Evolutionary conservation across 2,329 filamentous ascomycete species (phyloP).

Genomic region (Pseudogymnoascus sp.): DNA sequence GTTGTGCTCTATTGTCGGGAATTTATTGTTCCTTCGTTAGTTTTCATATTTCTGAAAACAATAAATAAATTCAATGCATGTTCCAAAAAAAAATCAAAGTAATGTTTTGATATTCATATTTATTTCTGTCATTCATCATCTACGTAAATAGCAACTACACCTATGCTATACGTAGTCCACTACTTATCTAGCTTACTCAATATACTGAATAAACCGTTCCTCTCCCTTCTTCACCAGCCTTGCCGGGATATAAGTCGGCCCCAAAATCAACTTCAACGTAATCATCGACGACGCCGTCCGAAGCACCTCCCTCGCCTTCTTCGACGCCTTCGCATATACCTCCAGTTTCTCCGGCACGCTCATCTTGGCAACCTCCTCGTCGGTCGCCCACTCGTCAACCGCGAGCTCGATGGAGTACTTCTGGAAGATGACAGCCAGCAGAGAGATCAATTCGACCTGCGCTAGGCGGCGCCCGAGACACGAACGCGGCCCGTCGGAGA

Average conservation of each 20-base stretch:
- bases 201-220: slow-evolving; percentile 52
- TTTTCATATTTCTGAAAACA: background rate
- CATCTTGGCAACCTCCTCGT: slow-evolving; percentile 47
- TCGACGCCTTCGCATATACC: slow-evolving; percentile 54
- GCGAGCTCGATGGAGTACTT: slow-evolving; percentile 49
- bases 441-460: slow-evolving; percentile 49
- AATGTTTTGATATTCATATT: background rate
- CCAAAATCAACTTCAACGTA: slow-evolving; percentile 61
- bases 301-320: slow-evolving; percentile 44
- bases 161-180: background rate
- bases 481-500: slow-evolving; percentile 48
- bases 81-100: background rate
- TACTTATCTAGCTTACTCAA: slow-evolving; percentile 14
- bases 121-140: background rate
- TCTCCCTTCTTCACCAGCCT: slow-evolving; percentile 59
- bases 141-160: background rate
- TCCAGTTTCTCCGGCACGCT: slow-evolving; percentile 34
- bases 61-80: background rate
- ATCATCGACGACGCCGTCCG: slow-evolving; percentile 52
- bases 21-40: background rate
- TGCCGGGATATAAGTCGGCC: slow-evolving; percentile 48
- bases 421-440: slow-evolving; percentile 46
- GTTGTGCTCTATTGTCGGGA: background rate
- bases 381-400: slow-evolving; percentile 49
- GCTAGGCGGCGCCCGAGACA: slow-evolving; percentile 52